Evolutionary conservation across 2,329 filamentous ascomycete genomes (phyloP), one percentile per base, ranked within the genome.

Genomic region (Penicillium sp.): DNA sequence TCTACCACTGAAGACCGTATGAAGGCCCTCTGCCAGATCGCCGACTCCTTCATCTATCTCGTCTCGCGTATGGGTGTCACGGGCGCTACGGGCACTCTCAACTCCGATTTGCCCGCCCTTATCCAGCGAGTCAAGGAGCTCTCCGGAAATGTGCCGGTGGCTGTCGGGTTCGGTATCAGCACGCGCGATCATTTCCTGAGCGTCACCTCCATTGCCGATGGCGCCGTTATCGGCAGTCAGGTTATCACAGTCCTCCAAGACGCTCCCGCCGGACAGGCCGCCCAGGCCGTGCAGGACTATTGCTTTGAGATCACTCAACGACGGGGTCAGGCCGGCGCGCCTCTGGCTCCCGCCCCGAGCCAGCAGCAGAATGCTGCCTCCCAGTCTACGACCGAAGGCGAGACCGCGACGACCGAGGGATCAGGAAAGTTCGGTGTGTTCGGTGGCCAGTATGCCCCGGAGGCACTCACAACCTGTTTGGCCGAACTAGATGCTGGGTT

Each of bases 41-140:
- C 95, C 72, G 94, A 98, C 79, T 97, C 93, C 3, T 99, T 98
- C 82, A 96, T 99, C 79, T 99, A 99, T 76, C 93, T 99, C 63
- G 95, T 99, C 57, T 98, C 94, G 28, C 86, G 94, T 69, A 96
- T 96, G 90, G 95, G 95, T 69, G 94, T 98, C 58, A 99, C 95
- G 10, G 95, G 95, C 69, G 95, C 92, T 14, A 89, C 88, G 0
- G 93, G 93, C 37, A 88, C 87, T 25, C 80, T 99, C 71, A 96
- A 91, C 76, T 83, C 88, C 47, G 88, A 90, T 59, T 85, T 99
- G 37, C 92, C 93, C 14, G 88, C 90, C 53, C 85, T 99, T 39
- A 82, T 99, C 59, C 85, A 86, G 58, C 88, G 91, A 41, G 95
- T 99, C 28, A 95, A 96, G 81, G 89, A 90, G 75, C 96, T 94